Conservation (phyloP, 805 yeast species). For the Teunomyces pallodes region DNA sequence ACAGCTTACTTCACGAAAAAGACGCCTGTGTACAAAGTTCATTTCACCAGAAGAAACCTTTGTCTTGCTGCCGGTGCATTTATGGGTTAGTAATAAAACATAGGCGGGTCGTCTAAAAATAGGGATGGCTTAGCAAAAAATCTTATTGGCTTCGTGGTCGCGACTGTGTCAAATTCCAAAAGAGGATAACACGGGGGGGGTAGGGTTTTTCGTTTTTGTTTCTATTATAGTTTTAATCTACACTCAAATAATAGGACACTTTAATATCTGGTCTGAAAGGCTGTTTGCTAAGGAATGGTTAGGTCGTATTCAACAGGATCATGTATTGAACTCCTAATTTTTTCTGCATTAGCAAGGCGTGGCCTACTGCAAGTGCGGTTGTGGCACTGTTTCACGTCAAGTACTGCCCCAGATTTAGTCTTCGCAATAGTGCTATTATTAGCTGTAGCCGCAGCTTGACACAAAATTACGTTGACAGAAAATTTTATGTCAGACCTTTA, state of each 20-base stretch:
- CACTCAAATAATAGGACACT: background rate
- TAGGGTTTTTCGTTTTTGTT: background rate
- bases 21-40: constrained; percentile 91
- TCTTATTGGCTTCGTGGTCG: background rate
- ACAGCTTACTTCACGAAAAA: constrained; percentile 91
- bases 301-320: too few relatives aligned
- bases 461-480: background rate
- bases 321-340: too few relatives aligned
- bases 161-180: too few relatives aligned
- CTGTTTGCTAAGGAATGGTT: background rate
- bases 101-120: constrained; percentile 1
- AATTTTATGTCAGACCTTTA: background rate
- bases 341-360: too few relatives aligned
- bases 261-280: background rate
- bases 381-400: background rate
- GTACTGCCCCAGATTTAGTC: background rate
- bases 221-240: background rate
- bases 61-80: constrained; percentile 94
- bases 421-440: background rate
- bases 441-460: background rate
- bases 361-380: too few relatives aligned
- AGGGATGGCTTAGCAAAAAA: background rate
- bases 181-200: background rate
- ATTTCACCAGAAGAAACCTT: constrained; percentile 85
- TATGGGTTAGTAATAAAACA: constrained; percentile 15